Evolutionary conservation across 345 rosid species (phyloP).

Genomic region (Eucalyptus melliodora): DNA sequence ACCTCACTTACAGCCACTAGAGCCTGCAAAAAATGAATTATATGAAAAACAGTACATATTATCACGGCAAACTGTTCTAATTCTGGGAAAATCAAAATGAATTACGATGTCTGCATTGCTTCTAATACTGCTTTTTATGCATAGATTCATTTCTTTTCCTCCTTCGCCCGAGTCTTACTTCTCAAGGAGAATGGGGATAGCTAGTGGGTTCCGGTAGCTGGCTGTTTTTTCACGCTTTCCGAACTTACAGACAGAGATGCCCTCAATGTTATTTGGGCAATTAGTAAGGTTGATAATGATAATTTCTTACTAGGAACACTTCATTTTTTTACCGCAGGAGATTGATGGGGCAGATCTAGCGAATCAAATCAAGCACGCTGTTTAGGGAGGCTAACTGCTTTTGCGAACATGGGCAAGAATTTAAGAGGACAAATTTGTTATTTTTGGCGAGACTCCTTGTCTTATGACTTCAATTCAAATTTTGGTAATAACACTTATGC

Average conservation of each 20-base stretch:
- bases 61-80: not conserved
- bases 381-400: not conserved
- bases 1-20: conserved; percentile 30
- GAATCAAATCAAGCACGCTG: not conserved
- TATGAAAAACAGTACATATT: not conserved
- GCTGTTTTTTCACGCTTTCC: not conserved
- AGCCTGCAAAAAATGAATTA: conserved; percentile 1
- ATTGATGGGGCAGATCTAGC: not conserved
- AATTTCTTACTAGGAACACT: not conserved
- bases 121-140: not conserved
- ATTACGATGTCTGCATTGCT: not conserved
- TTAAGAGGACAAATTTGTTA: not conserved
- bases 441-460: not conserved
- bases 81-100: not conserved
- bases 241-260: not conserved
- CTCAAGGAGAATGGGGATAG: not conserved
- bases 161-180: not conserved
- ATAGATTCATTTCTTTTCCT: not conserved
- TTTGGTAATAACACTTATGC: not conserved
- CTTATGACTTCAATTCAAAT: not conserved
- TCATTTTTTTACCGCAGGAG: not conserved
- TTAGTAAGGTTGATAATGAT: not conserved
- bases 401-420: not conserved
- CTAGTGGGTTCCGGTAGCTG: not conserved
- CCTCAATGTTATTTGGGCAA: not conserved